Evolutionary conservation across 176 grass and related monocot genomes (phyloP).

Genomic region (Thalia dealbata): DNA sequence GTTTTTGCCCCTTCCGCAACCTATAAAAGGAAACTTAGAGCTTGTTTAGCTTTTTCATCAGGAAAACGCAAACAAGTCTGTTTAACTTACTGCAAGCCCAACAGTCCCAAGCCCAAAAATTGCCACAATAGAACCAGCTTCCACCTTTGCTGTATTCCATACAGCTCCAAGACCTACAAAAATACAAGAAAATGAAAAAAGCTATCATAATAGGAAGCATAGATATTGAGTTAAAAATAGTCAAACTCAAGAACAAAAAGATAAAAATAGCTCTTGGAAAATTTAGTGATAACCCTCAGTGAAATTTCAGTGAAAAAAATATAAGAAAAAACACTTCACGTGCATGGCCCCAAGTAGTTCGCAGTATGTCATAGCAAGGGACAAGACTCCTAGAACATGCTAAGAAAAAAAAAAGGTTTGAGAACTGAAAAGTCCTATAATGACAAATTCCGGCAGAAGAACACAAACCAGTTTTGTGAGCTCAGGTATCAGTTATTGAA

Average conservation of each 20-base stretch:
- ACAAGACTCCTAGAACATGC: too few relatives aligned
- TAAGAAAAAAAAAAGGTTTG: too few relatives aligned
- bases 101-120: conserved; percentile 96
- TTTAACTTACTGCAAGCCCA: conserved; percentile 82
- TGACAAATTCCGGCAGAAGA: too few relatives aligned
- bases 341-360: too few relatives aligned
- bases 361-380: too few relatives aligned
- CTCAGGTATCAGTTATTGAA: too few relatives aligned
- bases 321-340: too few relatives aligned
- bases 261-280: neutral
- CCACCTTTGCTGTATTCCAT: conserved; percentile 99
- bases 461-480: too few relatives aligned
- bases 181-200: neutral
- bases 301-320: neutral
- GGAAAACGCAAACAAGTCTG: neutral
- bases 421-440: too few relatives aligned
- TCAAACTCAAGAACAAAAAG: neutral
- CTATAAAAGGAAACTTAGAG: conserved; percentile 30
- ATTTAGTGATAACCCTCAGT: too few relatives aligned
- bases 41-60: neutral
- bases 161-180: conserved; percentile 84
- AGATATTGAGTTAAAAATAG: neutral
- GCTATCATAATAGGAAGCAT: neutral
- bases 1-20: conserved; percentile 88
- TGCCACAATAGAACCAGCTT: conserved; percentile 71